Conservation (phyloP, 805 yeast genomes). For the Candida sonorensis region DNA sequence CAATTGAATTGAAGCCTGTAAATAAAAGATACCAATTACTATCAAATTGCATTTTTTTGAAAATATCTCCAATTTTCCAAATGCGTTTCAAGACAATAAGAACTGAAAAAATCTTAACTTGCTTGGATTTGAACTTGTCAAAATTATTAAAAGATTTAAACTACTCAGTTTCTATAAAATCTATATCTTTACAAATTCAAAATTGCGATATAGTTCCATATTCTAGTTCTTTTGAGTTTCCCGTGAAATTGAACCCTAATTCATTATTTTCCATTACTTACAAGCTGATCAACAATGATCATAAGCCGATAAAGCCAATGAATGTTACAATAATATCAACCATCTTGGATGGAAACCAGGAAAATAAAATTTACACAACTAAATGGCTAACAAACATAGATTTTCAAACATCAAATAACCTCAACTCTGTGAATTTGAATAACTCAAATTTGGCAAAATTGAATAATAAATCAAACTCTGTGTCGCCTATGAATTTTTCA, state of each 20-base stretch:
- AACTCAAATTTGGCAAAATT: too few species aligned
- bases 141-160: conserved; percentile 8
- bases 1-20: conserved; percentile 3
- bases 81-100: conserved; percentile 22
- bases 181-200: conserved; percentile 12
- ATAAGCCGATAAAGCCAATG: conserved; percentile 21
- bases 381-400: conserved; percentile 34
- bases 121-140: conserved; percentile 19
- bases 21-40: conserved; percentile 5
- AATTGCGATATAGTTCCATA: conserved; percentile 20
- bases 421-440: too few species aligned
- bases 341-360: conserved; percentile 12
- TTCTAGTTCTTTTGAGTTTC: conserved; percentile 17
- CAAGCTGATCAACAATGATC: conserved; percentile 21
- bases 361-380: conserved; percentile 18
- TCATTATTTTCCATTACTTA: conserved; percentile 20
- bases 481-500: too few species aligned
- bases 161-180: conserved; percentile 8
- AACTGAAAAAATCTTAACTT: conserved; percentile 21
- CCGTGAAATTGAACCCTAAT: conserved; percentile 22
- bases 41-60: conserved; percentile 5
- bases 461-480: conserved; percentile 4
- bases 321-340: conserved; percentile 16
- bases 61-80: conserved; percentile 21
- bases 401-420: conserved; percentile 13